phyloP scores from a whole-genome alignment of 768 basidiomycete species.

The Agaricus bisporus region DNA sequence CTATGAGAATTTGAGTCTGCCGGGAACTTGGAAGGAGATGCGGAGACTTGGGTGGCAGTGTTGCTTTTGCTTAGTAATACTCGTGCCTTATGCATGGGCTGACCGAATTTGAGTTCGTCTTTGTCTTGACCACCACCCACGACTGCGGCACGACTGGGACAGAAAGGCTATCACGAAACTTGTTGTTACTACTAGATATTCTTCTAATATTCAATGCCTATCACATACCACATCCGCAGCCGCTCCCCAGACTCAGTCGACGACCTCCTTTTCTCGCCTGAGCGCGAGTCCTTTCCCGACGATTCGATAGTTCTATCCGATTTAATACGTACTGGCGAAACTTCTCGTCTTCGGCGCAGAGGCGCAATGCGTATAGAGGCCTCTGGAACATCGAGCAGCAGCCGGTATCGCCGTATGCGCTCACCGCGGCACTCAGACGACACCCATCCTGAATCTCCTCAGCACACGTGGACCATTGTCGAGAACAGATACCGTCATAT shows the following conservation, averaged over 20 bases:
- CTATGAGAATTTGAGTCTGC: background rate
- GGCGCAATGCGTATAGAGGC: conserved; percentile 66
- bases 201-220: conserved; percentile 8
- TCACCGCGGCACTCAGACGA: conserved; percentile 6
- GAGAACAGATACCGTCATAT: conserved; percentile 1
- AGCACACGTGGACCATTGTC: conserved; percentile 7
- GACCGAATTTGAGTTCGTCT: background rate
- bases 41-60: background rate
- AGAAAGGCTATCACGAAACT: background rate
- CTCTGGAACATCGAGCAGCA: conserved; percentile 6
- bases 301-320: conserved; percentile 69
- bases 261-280: background rate
- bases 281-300: conserved; percentile 25
- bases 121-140: conserved; percentile 2
- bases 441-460: conserved; percentile 12
- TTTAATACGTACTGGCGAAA: conserved; percentile 68
- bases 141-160: background rate
- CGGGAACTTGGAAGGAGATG: too few species aligned
- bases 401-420: conserved; percentile 6
- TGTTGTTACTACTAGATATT: background rate
- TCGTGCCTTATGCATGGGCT: background rate
- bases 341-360: conserved; percentile 64
- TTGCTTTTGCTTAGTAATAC: background rate
- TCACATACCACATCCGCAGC: conserved; percentile 4
- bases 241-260: background rate